Percentiles rank a stretch among this genome's conserved stretches.
phyloP scores from a whole-genome alignment of 805 yeast species.

The Ogataea corticis region DNA sequence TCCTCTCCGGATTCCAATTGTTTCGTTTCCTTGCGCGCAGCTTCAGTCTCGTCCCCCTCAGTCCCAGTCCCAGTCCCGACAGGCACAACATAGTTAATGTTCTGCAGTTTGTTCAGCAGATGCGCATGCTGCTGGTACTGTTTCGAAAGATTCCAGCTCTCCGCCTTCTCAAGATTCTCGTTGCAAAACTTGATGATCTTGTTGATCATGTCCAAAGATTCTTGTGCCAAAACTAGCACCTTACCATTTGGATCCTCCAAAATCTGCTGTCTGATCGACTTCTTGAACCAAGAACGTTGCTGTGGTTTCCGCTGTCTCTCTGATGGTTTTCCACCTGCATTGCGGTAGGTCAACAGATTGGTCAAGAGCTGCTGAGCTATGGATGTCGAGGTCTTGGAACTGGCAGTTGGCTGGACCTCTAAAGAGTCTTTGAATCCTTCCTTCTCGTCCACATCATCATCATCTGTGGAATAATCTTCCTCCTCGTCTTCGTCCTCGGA shows the following conservation, averaged over 20 bases:
- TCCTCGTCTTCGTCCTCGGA: slow-evolving; percentile 18
- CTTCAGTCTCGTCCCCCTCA: slow-evolving; percentile 2
- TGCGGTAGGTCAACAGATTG: slow-evolving; percentile 31
- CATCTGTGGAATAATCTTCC: slow-evolving; percentile 15
- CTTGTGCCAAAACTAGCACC: slow-evolving; percentile 81
- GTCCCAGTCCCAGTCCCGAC: slow-evolving; percentile 8
- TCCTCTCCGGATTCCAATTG: slow-evolving; percentile 3
- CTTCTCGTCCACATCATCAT: slow-evolving; percentile 32
- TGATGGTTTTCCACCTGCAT: not conserved
- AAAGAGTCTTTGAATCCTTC: slow-evolving; percentile 23
- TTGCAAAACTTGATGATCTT: slow-evolving; percentile 83
- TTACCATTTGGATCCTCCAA: slow-evolving; percentile 58
- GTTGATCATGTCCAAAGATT: slow-evolving; percentile 82
- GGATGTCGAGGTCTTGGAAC: slow-evolving; percentile 13
- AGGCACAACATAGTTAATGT: slow-evolving; percentile 23
- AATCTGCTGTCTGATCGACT: slow-evolving; percentile 31
- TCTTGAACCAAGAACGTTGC: slow-evolving; percentile 27
- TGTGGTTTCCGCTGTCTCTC: slow-evolving; percentile 5
- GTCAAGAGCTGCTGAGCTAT: slow-evolving; percentile 30
- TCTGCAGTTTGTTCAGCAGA: slow-evolving; percentile 29
- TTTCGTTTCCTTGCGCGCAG: slow-evolving; percentile 3
- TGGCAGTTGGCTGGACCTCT: slow-evolving; percentile 14
- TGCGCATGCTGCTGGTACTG: slow-evolving; percentile 31
- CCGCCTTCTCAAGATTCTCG: slow-evolving; percentile 82
- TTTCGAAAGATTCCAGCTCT: slow-evolving; percentile 58